Evolutionary conservation across 192 early-diverging fungal genomes (phyloP).

Genomic region (Coemansia asiatica): DNA sequence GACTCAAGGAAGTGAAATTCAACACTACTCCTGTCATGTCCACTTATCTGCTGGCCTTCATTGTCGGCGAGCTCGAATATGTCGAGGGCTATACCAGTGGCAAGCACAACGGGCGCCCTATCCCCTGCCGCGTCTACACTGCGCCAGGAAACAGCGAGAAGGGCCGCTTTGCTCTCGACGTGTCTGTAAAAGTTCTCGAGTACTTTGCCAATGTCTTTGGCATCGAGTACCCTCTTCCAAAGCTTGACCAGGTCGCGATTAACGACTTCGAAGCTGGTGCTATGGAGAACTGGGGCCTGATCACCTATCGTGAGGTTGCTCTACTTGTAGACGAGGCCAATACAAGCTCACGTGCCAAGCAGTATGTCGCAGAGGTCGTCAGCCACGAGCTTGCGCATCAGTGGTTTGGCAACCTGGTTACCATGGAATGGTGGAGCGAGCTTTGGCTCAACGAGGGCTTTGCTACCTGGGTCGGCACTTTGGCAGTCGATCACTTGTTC

Average conservation of each 20-base stretch:
- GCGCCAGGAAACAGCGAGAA: slow-evolving; percentile 74
- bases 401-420: slow-evolving; percentile 96
- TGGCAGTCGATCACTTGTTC: slow-evolving; percentile 86
- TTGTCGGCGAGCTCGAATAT: slow-evolving; percentile 90
- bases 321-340: slow-evolving; percentile 83
- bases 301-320: slow-evolving; percentile 85
- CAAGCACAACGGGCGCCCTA: slow-evolving; percentile 66
- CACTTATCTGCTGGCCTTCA: slow-evolving; percentile 91
- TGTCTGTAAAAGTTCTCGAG: slow-evolving; percentile 74
- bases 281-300: slow-evolving; percentile 98
- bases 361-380: slow-evolving; percentile 85
- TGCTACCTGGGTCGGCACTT: slow-evolving; percentile 91
- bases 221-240: slow-evolving; percentile 89
- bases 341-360: slow-evolving; percentile 73
- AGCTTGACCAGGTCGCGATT: slow-evolving; percentile 86
- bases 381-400: slow-evolving; percentile 86
- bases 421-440: slow-evolving; percentile 94
- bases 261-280: slow-evolving; percentile 88
- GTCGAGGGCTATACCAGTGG: slow-evolving; percentile 77
- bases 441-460: slow-evolving; percentile 98
- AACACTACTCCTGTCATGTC: slow-evolving; percentile 91
- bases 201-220: slow-evolving; percentile 85
- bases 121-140: slow-evolving; percentile 85
- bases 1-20: slow-evolving; percentile 82
- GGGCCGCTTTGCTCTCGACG: slow-evolving; percentile 80